phyloP scores from a whole-genome alignment of 2,329 filamentous ascomycete species.

The Claviceps cyperi region DNA sequence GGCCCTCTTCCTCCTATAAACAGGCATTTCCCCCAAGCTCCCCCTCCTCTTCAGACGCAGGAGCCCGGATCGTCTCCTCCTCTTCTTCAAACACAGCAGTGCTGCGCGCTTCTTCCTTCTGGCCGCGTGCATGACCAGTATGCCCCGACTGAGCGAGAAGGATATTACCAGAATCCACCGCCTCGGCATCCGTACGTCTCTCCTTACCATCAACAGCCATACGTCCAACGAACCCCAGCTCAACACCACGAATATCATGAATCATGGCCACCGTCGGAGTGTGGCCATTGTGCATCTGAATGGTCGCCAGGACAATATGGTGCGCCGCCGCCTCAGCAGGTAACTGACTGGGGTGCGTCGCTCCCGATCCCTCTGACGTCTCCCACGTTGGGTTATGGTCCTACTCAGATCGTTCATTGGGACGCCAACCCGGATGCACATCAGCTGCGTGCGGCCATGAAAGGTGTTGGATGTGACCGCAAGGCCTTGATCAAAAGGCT shows the following conservation, averaged over 20 bases:
- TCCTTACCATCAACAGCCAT: conserved; percentile 10
- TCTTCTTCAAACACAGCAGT: conserved; percentile 5
- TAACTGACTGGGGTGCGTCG: conserved; percentile 24
- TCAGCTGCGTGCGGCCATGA: conserved; percentile 69
- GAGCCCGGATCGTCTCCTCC: neutral
- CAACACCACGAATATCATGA: conserved; percentile 18
- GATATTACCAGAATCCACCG: conserved; percentile 16
- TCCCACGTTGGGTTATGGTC: conserved; percentile 61
- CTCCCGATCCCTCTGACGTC: conserved; percentile 39
- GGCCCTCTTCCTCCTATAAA: neutral
- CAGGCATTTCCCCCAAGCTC: neutral
- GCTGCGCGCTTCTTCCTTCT: neutral
- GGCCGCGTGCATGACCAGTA: conserved; percentile 18
- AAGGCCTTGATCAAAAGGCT: conserved; percentile 57
- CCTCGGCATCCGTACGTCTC: conserved; percentile 7
- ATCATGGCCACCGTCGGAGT: conserved; percentile 10
- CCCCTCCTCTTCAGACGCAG: neutral
- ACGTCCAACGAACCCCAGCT: conserved; percentile 9
- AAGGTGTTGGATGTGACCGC: conserved; percentile 85
- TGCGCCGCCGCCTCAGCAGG: conserved; percentile 20
- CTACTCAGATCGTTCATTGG: conserved; percentile 53
- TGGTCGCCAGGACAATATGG: conserved; percentile 22
- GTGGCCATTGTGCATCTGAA: conserved; percentile 9
- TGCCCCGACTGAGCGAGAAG: conserved; percentile 17
- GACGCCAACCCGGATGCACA: conserved; percentile 58